Conservation (phyloP, 116 monocot genomes). For the Dioscorea cayenensis region DNA sequence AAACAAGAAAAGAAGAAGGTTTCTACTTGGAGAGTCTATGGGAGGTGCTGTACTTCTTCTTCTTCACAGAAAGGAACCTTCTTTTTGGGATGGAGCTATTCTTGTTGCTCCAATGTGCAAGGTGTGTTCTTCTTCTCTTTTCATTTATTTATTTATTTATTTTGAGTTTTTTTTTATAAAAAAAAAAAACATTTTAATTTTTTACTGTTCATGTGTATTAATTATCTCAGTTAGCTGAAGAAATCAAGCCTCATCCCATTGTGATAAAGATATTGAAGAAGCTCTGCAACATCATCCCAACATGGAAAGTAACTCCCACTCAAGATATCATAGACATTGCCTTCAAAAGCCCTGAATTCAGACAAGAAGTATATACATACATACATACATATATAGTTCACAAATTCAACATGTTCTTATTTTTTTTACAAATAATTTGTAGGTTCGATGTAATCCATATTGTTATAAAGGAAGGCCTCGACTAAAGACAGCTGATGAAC, state of each 20-base stretch:
- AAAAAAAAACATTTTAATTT: neutral
- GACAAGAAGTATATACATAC: neutral
- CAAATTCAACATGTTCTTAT: too few relatives aligned
- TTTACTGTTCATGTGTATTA: neutral
- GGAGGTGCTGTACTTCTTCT: slow-evolving; percentile 56
- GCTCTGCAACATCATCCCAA: slow-evolving; percentile 26
- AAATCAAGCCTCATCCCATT: slow-evolving; percentile 38
- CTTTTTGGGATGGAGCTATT: slow-evolving; percentile 52
- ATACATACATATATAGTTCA: neutral
- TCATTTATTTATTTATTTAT: neutral
- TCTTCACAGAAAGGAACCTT: slow-evolving; percentile 42
- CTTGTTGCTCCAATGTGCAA: slow-evolving; percentile 78
- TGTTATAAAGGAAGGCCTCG: slow-evolving; percentile 66
- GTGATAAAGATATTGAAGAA: slow-evolving; percentile 23
- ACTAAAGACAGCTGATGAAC: slow-evolving; percentile 33
- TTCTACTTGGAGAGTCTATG: slow-evolving; percentile 66
- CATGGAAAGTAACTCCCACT: slow-evolving; percentile 40
- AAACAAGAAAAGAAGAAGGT: slow-evolving; percentile 43
- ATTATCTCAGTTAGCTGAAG: slow-evolving; percentile 34
- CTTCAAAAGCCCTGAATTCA: slow-evolving; percentile 17
- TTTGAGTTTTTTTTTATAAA: neutral
- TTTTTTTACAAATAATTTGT: neutral
- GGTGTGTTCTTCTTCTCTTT: slow-evolving; percentile 17
- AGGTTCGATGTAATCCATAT: slow-evolving; percentile 38
- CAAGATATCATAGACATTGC: slow-evolving; percentile 26